These are phyloP conservation scores for Teratosphaeria nubilosa DNA, from an alignment of 2,329 filamentous ascomycete species.

Conservation along the genomic window DNA sequence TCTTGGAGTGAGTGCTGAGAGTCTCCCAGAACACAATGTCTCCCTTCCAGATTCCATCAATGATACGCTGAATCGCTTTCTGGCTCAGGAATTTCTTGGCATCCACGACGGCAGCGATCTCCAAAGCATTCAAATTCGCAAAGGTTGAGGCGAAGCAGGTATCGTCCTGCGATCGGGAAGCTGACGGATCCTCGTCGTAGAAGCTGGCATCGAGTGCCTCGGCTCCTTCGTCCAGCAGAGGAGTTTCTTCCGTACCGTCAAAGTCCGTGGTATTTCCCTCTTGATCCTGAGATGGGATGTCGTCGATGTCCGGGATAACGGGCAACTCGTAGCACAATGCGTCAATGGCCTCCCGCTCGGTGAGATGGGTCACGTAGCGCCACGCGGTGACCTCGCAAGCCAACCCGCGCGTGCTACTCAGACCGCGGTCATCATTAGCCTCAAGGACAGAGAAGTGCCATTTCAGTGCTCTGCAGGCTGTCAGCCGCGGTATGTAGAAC, in stretches of 20 bases:
- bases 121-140: conserved; percentile 70
- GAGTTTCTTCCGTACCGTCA: conserved; percentile 9
- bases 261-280: not conserved
- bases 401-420: conserved; percentile 59
- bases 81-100: conserved; percentile 81
- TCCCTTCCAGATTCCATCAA: conserved; percentile 76
- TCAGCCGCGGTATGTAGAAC: not conserved
- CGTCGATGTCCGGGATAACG: not conserved
- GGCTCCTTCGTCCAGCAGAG: conserved; percentile 10
- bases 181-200: conserved; percentile 12
- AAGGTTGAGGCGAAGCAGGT: conserved; percentile 51
- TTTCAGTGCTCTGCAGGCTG: conserved; percentile 51
- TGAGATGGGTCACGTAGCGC: conserved; percentile 62
- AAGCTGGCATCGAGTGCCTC: conserved; percentile 13
- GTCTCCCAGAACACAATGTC: conserved; percentile 81
- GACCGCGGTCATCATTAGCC: conserved; percentile 48
- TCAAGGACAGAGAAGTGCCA: conserved; percentile 61
- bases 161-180: conserved; percentile 5
- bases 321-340: conserved; percentile 66
- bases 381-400: conserved; percentile 75
- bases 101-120: conserved; percentile 71
- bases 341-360: conserved; percentile 63
- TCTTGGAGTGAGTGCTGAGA: conserved; percentile 61
- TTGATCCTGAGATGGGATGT: not conserved
- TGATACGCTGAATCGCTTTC: conserved; percentile 68